Evolutionary conservation across 345 rosid genomes (phyloP).

Genomic region (Pistacia atlantica): DNA sequence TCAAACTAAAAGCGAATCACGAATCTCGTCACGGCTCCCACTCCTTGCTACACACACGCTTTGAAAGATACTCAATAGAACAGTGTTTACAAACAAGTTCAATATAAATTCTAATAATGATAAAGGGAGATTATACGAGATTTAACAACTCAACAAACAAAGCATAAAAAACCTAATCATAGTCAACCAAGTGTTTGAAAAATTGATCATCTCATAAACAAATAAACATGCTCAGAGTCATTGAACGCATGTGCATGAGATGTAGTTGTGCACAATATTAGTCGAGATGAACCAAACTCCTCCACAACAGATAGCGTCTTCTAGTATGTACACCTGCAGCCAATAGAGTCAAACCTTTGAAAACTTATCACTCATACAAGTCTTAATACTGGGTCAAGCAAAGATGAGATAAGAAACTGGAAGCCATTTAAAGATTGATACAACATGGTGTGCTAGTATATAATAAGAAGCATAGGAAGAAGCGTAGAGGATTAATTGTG

Average conservation of each 20-base stretch:
- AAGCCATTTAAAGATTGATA: background rate
- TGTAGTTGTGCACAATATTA: background rate
- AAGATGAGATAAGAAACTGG: too few relatives aligned
- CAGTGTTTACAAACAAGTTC: too few relatives aligned
- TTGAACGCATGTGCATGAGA: background rate
- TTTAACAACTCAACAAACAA: background rate
- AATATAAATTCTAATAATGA: conserved; percentile 17
- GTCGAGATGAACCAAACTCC: background rate
- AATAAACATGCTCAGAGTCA: background rate
- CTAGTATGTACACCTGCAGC: too few relatives aligned
- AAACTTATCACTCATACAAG: too few relatives aligned
- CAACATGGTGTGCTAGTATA: too few relatives aligned
- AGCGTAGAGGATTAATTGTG: too few relatives aligned
- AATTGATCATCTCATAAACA: background rate
- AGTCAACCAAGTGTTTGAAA: background rate
- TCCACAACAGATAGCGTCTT: background rate
- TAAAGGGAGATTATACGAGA: conserved; percentile 8
- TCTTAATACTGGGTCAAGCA: too few relatives aligned
- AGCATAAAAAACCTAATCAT: background rate
- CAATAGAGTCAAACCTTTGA: too few relatives aligned
- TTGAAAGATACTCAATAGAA: conserved; percentile 30
- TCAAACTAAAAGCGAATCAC: conserved; percentile 11
- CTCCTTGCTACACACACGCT: conserved; percentile 34
- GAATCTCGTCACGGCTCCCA: conserved; percentile 34
- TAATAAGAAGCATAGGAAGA: too few relatives aligned